Evolutionary conservation across 1,139 yeast genomes (phyloP), one percentile per base, ranked within the genome.

Genomic region (Pichia cactophila): DNA sequence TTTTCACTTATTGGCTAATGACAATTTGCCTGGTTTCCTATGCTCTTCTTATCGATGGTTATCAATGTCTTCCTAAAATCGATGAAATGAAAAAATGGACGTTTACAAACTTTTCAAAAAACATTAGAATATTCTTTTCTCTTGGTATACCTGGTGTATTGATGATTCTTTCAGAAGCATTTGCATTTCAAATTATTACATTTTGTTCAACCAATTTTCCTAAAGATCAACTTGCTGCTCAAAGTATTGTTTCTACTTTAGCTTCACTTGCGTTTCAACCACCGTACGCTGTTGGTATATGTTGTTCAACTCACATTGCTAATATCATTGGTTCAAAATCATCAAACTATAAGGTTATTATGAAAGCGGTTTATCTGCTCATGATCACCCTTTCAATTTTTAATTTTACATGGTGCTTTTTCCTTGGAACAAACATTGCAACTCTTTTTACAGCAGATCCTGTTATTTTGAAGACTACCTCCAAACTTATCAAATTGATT

Each of bases 221-320:
- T 3, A 79, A 90, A 1, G 72, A 77, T 5, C 86, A 83, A 52
- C 69, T 89, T 58, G 96, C 96, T 0, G 92, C 96, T 0, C 96
- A 89, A 66, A 83, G 94, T 48, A 88, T 95, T 0, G 85, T 86
- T 0, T 77, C 89, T n/a, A 83, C 94, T 3, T 72, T 86, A 49
- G 88, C 94, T 0, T 83, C 92, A 4, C 71, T 89, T 45, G 73
- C 89, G 1, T 89, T 86, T 61, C 89, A 87, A 80, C 74, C 86
- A 16, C 96, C 96, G 9, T 89, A 87, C 69, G 87, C 96, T 0
- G 80, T 86, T 6, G 84, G 94, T 36, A 86, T 88, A 42, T 92
- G 95, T 2, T 74, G 89, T 3, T 81, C 94, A 0, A 88, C 95
- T 0, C 74, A 96, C 65, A 81, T 88, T 42, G 96, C 96, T 35